phyloP scores from a whole-genome alignment of 177 flowering plant genomes.

The Vitis hybrid region DNA sequence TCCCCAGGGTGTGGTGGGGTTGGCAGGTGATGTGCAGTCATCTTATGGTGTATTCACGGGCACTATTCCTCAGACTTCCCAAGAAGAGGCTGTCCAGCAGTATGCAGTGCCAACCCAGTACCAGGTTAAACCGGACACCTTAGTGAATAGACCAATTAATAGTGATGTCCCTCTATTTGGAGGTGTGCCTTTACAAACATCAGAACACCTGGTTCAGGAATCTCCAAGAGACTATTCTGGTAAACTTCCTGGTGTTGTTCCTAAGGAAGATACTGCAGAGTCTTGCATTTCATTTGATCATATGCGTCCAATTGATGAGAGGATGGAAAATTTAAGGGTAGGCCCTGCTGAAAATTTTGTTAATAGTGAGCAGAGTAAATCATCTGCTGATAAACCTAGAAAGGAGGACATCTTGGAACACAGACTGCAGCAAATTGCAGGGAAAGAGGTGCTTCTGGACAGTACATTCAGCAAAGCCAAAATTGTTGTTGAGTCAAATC shows the following conservation, averaged over 20 bases:
- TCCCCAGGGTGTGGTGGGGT: slow-evolving; percentile 27
- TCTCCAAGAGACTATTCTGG: slow-evolving; percentile 22
- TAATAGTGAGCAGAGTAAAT: slow-evolving; percentile 31
- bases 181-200: slow-evolving; percentile 27
- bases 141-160: slow-evolving; percentile 23
- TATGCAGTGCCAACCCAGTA: slow-evolving; percentile 25
- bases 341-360: slow-evolving; percentile 33
- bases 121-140: slow-evolving; percentile 33
- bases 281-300: slow-evolving; percentile 26
- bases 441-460: slow-evolving; percentile 26
- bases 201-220: slow-evolving; percentile 33
- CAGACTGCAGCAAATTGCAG: slow-evolving; percentile 25
- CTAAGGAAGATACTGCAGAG: slow-evolving; percentile 20
- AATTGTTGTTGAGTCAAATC: slow-evolving; percentile 29
- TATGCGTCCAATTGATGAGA: slow-evolving; percentile 43
- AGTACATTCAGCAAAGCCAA: slow-evolving; percentile 24
- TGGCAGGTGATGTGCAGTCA: slow-evolving; percentile 30
- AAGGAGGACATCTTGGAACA: slow-evolving; percentile 30
- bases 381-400: slow-evolving; percentile 21
- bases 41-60: slow-evolving; percentile 29
- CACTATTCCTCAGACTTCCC: slow-evolving; percentile 34
- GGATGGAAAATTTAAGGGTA: slow-evolving; percentile 37
- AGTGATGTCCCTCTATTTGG: slow-evolving; percentile 31
- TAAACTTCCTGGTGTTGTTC: slow-evolving; percentile 14
- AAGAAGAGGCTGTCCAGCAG: slow-evolving; percentile 38